Evolutionary conservation across 345 rosid species (phyloP), one percentile per base, ranked within the genome.

Genomic region (Gossypium anomalum): DNA sequence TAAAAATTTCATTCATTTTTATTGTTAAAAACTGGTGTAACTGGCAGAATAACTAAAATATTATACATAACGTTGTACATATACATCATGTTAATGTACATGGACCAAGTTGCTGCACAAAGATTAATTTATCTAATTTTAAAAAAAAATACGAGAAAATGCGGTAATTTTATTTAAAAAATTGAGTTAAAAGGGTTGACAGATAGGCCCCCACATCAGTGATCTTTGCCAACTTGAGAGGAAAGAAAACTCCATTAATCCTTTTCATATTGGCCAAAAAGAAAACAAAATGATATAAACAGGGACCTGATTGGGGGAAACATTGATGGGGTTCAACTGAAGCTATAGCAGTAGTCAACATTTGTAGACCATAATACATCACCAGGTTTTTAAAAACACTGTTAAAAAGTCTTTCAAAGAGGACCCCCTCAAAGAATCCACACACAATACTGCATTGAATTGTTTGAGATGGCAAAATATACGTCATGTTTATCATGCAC

Each of bases 341-440:
- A 72, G 81, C 62, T 34, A 5, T 55, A 23, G 49, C 52, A 9
- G 27, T 49, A 81, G 86, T 83, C 85, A 81, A 81, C 79, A 78
- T 48, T 74, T 76, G 83, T 61, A 10, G 80, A 72, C 85, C 61
- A 76, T 34, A 34, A 34, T 34, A 5, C 41, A 34, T 1, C 41
- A 34, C 7, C 5, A 0, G 41, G 41, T 5, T 34, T 34, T 34
- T 52, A 76, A 41, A 62, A 62, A 62, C 73, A 74, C 48, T 57
- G 48, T 19, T 23, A 5, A 8, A 73, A 23, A 27, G 75, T 44
- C 62, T 43, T 20, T 0, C 7, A 20, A 44, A 48, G 76, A 23
- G 76, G 71, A 51, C 69, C 76, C 72, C 56, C 22, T 27, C 27
- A 34, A 45, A 76, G 68, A 75, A 74, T 74, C 80, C 75, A 57